phyloP scores from a whole-genome alignment of 257 asterid species.

The Buddleja alternifolia region DNA sequence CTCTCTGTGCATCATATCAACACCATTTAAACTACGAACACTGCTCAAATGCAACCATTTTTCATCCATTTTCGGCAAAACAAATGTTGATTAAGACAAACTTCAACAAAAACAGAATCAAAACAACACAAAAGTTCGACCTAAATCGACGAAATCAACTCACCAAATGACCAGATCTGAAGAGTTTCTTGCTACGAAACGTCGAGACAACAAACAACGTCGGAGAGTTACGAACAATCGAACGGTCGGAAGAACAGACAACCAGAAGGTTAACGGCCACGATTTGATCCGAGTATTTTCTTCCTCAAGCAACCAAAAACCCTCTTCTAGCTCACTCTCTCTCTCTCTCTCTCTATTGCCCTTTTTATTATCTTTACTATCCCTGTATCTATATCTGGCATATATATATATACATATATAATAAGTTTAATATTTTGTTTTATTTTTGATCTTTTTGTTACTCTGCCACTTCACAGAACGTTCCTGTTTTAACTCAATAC shows the following conservation, averaged over 20 bases:
- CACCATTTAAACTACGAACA: neutral
- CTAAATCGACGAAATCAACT: conserved; percentile 28
- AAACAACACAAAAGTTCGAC: neutral
- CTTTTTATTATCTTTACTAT: conserved; percentile 9
- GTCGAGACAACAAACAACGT: conserved; percentile 24
- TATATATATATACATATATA: conserved; percentile 1
- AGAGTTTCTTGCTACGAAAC: conserved; percentile 11
- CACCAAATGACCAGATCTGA: conserved; percentile 75
- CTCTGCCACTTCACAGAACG: neutral
- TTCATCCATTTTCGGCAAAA: neutral
- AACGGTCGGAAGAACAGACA: conserved; percentile 37
- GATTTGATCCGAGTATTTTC: conserved; percentile 18
- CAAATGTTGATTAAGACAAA: neutral
- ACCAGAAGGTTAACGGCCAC: conserved; percentile 35
- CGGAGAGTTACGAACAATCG: conserved; percentile 30
- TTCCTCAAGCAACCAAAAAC: conserved; percentile 29
- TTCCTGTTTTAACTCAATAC: conserved; percentile 11
- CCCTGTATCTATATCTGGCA: neutral
- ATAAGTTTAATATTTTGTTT: neutral
- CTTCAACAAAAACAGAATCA: neutral
- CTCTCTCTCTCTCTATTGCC: conserved; percentile 14
- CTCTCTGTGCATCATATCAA: conserved; percentile 11
- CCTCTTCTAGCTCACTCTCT: conserved; percentile 35
- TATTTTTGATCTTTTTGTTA: neutral
- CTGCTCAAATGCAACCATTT: conserved; percentile 2